These are phyloP conservation scores for Mucor racemosus DNA, from an alignment of 371 early-diverging fungal species.

Conservation along the genomic window DNA sequence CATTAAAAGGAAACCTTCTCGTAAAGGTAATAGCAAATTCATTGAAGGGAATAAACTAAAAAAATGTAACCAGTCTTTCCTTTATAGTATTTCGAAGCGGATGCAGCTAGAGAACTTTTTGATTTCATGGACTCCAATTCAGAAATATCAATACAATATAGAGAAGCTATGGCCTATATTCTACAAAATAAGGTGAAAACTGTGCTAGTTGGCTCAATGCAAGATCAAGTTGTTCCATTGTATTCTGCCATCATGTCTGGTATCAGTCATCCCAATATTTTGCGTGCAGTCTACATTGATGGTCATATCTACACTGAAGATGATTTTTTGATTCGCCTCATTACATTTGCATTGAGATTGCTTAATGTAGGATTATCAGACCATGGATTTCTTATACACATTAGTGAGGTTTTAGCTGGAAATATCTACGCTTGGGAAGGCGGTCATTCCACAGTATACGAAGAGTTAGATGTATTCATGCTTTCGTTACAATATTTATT, in stretches of 20 bases:
- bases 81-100: conserved; percentile 81
- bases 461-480: conserved; percentile 85
- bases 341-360: conserved; percentile 81
- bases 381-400: conserved; percentile 80
- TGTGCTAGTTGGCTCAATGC: conserved; percentile 76
- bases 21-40: conserved; percentile 51
- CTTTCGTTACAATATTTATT: conserved; percentile 48
- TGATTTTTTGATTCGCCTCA: conserved; percentile 86
- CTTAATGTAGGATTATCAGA: conserved; percentile 86
- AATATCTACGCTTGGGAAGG: conserved; percentile 80
- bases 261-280: conserved; percentile 83
- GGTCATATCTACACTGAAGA: conserved; percentile 68
- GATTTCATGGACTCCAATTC: conserved; percentile 84
- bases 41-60: no score
- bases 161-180: conserved; percentile 69
- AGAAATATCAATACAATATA: conserved; percentile 65
- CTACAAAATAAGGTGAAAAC: conserved; percentile 71
- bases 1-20: conserved; percentile 76
- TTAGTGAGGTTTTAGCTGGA: conserved; percentile 86
- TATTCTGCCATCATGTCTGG: conserved; percentile 90
- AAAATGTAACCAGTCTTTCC: no score
- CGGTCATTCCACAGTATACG: conserved; percentile 93
- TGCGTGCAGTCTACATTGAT: conserved; percentile 89
- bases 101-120: conserved; percentile 91
- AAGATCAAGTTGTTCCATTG: conserved; percentile 94